Percentiles rank a stretch among this genome's conserved stretches.
These are phyloP conservation scores for Fusarium brevicatenulatum DNA, from an alignment of 2,329 filamentous ascomycete genomes.

Conservation along the genomic window DNA sequence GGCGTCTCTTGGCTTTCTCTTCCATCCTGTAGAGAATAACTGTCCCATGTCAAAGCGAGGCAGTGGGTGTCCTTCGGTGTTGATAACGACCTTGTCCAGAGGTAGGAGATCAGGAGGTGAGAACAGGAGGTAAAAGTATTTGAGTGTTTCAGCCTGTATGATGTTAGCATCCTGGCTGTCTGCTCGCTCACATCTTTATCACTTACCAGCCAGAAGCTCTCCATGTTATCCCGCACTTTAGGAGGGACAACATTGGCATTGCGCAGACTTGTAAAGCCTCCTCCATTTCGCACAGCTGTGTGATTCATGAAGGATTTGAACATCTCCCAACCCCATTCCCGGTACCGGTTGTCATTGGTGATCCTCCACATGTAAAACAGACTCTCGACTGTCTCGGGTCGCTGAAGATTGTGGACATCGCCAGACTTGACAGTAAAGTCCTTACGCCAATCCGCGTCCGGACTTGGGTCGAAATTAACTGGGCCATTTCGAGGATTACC, in stretches of 20 bases:
- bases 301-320: conserved; percentile 91
- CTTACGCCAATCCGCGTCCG: conserved; percentile 73
- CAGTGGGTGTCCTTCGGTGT: conserved; percentile 93
- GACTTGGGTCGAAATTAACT: conserved; percentile 60
- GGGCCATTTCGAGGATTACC: conserved; percentile 62
- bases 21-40: conserved; percentile 84
- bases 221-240: conserved; percentile 86
- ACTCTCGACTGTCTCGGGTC: conserved; percentile 95
- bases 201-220: conserved; percentile 95
- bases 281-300: conserved; percentile 79
- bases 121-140: conserved; percentile 97
- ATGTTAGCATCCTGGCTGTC: conserved; percentile 19
- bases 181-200: neutral
- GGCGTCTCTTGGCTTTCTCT: conserved; percentile 70
- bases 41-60: conserved; percentile 85
- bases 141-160: conserved; percentile 88
- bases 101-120: conserved; percentile 84
- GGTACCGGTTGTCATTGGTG: conserved; percentile 87
- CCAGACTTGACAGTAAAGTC: conserved; percentile 83
- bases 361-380: conserved; percentile 99
- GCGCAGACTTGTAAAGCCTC: conserved; percentile 83
- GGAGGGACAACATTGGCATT: conserved; percentile 80
- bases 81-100: conserved; percentile 88
- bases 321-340: conserved; percentile 99
- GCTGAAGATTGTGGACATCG: conserved; percentile 93